phyloP scores from a whole-genome alignment of 345 rosid genomes.

The Syzygium grande region DNA sequence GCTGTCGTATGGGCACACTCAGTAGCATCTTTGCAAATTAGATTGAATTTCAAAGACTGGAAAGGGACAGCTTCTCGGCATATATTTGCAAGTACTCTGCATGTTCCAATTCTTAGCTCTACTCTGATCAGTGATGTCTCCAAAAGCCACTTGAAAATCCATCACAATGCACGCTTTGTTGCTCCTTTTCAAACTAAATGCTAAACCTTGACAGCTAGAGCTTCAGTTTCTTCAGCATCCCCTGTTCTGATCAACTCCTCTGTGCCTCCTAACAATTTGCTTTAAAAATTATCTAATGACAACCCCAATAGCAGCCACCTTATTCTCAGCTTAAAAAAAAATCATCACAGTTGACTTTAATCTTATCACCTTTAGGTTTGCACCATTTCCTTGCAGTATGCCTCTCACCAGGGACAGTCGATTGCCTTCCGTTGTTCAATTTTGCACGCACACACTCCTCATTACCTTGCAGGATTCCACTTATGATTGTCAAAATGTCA shows the following conservation, averaged over 20 bases:
- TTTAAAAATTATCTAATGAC: neutral
- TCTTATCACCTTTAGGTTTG: neutral
- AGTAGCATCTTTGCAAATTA: neutral
- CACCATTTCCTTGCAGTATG: neutral
- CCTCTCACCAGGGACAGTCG: neutral
- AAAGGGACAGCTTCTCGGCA: no score
- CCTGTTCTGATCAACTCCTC: neutral
- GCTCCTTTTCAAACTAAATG: neutral
- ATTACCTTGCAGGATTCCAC: neutral
- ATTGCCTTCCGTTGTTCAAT: neutral
- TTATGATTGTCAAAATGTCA: neutral
- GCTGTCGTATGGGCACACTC: neutral
- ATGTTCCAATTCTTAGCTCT: neutral
- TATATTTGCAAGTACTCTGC: no score
- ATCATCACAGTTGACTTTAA: neutral
- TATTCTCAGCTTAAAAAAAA: neutral
- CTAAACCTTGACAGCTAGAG: neutral
- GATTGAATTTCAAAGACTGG: neutral
- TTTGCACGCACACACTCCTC: neutral
- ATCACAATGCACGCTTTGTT: neutral
- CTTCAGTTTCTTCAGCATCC: neutral
- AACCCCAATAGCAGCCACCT: neutral
- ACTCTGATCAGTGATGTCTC: fast-evolving
- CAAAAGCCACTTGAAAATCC: neutral
- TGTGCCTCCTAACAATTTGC: neutral